Base-by-base conservation (phyloP, 805 yeast genomes). In the Starmerella bacillaris region DNA sequence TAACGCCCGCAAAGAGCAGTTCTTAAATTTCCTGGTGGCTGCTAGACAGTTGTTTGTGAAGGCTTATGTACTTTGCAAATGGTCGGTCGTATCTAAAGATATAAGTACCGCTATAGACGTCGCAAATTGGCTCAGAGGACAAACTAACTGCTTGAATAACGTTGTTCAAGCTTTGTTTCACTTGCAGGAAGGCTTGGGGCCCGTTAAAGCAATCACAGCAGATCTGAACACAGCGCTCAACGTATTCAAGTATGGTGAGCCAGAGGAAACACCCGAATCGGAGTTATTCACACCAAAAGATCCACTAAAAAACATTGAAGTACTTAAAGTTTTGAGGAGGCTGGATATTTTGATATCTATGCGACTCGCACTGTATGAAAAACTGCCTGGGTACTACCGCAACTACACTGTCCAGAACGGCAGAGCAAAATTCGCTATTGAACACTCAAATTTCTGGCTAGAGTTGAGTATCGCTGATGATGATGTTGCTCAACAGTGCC, bases 121-220 rank as follows among this genome's bases (percentile, higher is more conserved):
- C 16, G 69, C 92, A 39, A 77, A 78, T 42, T 89, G 92, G 89
- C 64, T 89, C 27, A 63, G 89, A 41, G 73, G 72, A 33, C 92
- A 82, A 48, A 78, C 79, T 49, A 71, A 67, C 50, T 67, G 65
- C 51, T 84, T 65, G 48, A 76, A 56, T 38, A 72, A 64, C 48
- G 73, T 58, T 27, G 68, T 76, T 15, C 67, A 74, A 58, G 73
- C 77, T 9, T 59, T 83, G 27, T 78, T 74, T 42, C 63, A 64
- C n/a, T 59, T 78, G 18, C 78, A 74, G 43, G 68, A 72, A 34
- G 70, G 75, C n/a, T 56, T 78, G 43, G 68, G 82, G 1, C 78
- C 83, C 20, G 96, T 98, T 0, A 84, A 92, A 49, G 58, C 86
- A 35, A 93, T 94, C 4, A 80, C 82, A 53, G 89, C 94, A 0